phyloP scores from a whole-genome alignment of 257 asterid genomes.

The Scutellaria baicalensis region DNA sequence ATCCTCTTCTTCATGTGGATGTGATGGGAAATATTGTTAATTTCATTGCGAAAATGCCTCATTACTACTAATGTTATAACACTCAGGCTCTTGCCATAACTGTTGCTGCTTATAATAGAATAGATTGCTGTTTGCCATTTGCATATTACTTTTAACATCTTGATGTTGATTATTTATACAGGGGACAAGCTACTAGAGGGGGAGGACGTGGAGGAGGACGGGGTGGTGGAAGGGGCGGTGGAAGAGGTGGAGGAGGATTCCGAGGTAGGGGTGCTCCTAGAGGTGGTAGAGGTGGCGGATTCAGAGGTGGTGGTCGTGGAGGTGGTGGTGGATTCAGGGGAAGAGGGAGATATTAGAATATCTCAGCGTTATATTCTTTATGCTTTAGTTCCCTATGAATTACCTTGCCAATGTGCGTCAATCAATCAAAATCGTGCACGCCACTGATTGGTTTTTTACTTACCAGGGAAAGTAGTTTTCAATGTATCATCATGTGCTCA shows the following conservation, averaged over 20 bases:
- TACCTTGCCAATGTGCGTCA: background rate
- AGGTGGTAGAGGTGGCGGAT: constrained; percentile 60
- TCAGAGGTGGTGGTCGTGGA: constrained; percentile 51
- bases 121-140: background rate
- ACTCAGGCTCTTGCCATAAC: background rate
- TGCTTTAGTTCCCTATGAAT: no score
- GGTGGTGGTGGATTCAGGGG: constrained; percentile 85
- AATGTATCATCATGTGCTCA: no score
- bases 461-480: background rate
- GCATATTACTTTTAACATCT: background rate
- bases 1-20: background rate
- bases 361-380: background rate
- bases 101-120: background rate
- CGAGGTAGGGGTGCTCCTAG: constrained; percentile 68
- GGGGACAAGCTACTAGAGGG: constrained; percentile 55
- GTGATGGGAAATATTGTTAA: background rate
- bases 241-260: constrained; percentile 51
- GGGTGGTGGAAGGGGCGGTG: constrained; percentile 41
- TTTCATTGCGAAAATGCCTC: no score
- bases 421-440: background rate
- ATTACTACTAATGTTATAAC: background rate
- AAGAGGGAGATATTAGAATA: constrained; percentile 53
- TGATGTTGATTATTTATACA: constrained; percentile 10
- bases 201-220: constrained; percentile 58
- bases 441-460: background rate